These are phyloP conservation scores for Tetrahymena malaccensis DNA, from an alignment of 73 alveolate genomes.

Conservation along the genomic window DNA sequence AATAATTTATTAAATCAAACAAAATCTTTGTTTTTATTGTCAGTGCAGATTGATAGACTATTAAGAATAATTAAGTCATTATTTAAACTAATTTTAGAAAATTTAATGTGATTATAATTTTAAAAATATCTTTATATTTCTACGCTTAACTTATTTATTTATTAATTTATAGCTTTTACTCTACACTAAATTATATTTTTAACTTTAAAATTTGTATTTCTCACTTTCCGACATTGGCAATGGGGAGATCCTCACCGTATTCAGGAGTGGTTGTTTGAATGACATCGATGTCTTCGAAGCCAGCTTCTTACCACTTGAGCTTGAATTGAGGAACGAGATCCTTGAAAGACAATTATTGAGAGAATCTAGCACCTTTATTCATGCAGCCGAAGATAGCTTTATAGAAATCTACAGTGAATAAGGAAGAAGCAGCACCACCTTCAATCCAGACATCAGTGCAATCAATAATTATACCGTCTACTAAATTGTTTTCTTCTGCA, in stretches of 20 bases:
- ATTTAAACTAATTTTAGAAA: neutral
- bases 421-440: neutral
- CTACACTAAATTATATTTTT: neutral
- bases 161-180: neutral
- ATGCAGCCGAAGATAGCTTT: neutral
- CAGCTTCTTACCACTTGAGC: neutral
- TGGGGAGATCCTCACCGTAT: constrained; percentile 17
- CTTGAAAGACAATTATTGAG: neutral
- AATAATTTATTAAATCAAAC: too few relatives aligned
- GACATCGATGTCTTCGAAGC: neutral
- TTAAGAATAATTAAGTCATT: neutral
- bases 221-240: neutral
- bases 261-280: neutral
- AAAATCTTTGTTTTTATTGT: too few relatives aligned
- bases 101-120: neutral
- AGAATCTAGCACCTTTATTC: neutral
- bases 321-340: neutral
- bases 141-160: neutral
- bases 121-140: neutral
- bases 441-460: constrained; percentile 11
- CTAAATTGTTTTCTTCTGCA: neutral
- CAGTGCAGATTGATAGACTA: neutral
- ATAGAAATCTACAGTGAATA: constrained; percentile 13
- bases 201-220: neutral
- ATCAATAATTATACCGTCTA: neutral